Conservation (phyloP, 495 filamentous ascomycete species). For the Gamarada debralockiae region DNA sequence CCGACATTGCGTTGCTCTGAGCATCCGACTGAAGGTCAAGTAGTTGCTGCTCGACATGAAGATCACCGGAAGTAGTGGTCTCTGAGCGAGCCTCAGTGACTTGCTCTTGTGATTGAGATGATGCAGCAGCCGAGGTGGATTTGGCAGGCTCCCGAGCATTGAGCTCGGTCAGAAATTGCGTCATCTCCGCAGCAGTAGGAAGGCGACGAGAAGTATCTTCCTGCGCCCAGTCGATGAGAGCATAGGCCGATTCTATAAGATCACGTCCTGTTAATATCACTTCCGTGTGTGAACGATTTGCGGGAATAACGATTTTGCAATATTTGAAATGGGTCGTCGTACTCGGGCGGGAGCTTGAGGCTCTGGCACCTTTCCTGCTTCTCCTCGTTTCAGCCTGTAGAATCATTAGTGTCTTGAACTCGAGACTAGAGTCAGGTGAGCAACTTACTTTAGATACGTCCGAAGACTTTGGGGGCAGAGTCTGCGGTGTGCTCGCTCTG, state of each 20-base stretch:
- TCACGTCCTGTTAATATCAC: conserved; percentile 1
- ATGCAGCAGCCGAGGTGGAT: neutral
- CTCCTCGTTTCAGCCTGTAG: neutral
- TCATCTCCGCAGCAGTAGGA: neutral
- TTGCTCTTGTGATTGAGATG: neutral
- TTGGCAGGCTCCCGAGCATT: neutral
- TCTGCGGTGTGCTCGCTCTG: too few relatives aligned
- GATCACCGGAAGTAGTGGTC: neutral
- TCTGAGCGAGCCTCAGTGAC: neutral
- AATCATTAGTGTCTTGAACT: neutral
- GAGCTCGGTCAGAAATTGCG: neutral
- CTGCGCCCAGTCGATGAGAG: neutral
- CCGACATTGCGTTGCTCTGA: neutral
- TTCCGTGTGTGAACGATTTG: neutral
- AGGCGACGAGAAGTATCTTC: neutral
- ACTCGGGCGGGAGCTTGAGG: neutral
- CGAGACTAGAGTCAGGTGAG: too few relatives aligned
- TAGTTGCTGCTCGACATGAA: neutral
- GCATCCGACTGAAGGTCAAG: neutral
- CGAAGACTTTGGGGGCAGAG: too few relatives aligned
- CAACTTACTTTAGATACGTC: too few relatives aligned
- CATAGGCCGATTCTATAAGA: neutral
- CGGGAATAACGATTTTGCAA: neutral
- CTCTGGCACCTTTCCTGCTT: neutral
- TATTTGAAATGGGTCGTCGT: neutral